Evolutionary conservation across 371 early-diverging fungal species (phyloP), one percentile per base, ranked within the genome.

Genomic region (Rhizopus delemar): DNA sequence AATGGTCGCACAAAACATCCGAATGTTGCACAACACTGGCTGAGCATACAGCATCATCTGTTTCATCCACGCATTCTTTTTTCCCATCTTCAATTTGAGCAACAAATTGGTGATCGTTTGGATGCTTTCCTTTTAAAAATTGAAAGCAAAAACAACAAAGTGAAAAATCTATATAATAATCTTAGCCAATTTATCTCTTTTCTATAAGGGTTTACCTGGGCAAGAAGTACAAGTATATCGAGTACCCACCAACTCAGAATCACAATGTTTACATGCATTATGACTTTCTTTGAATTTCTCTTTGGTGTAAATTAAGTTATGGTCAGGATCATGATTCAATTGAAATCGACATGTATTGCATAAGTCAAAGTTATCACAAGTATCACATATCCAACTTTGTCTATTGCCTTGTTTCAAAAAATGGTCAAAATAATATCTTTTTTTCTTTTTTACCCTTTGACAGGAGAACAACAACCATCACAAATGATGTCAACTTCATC

Each of bases 1-100:
- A 86, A 5, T 69, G 62, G 71, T 84, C 83, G 50, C 84, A 86
- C 15, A 66, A 29, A 13, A 80, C 71, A 11, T 70, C 69, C 39
- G 52, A 11, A 59, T 48, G 48, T 29, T 8, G 31, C 12, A 29
- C 31, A 29, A n/a, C 31, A 12, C 8, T 8, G 29, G 32, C 11
- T 41, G 51, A 28, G 9, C 51, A 36, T 9, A 8, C 7, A 34
- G 22, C 13, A 48, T 28, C 22, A 54, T 4, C 15, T 39, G 55
- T 34, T 55, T 55, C 22, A 22, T 22, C 22, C 22, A 22, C 22
- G 22, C 22, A 22, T 22, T 22, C 22, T 22, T 22, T 22, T 22
- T 22, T 22, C 22, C 22, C 12, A 34, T 22, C 22, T 22, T 22
- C 22, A 22, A 2, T 11, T 39, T 5, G 15, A 43, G 43, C 57